phyloP scores from a whole-genome alignment of 129 eudicot genomes.

The Escallonia herrerae region DNA sequence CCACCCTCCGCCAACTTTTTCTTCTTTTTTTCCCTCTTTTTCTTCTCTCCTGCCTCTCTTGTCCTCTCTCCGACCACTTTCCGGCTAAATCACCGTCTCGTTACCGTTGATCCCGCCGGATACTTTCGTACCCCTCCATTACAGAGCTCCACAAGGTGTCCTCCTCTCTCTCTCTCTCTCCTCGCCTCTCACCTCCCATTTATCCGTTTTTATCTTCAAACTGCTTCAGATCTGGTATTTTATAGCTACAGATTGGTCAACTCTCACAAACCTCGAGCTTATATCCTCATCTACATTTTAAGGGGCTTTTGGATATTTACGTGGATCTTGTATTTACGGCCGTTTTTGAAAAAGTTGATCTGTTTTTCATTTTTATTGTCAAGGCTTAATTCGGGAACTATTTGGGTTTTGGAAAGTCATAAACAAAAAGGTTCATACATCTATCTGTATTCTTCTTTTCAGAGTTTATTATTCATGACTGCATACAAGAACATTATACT shows the following conservation, averaged over 20 bases:
- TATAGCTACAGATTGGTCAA: conserved; percentile 8
- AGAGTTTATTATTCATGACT: background rate
- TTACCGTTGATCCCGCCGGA: conserved; percentile 19
- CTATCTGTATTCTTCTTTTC: conserved; percentile 13
- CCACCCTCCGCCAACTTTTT: conserved; percentile 18
- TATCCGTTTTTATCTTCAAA: background rate
- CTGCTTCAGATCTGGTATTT: conserved; percentile 37
- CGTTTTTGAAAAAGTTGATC: conserved; percentile 25
- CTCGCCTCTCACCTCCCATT: background rate
- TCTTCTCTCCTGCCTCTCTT: conserved; percentile 7
- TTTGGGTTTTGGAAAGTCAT: conserved; percentile 17
- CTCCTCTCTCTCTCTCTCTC: conserved; percentile 16
- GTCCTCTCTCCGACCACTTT: conserved; percentile 19
- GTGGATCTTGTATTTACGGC: background rate
- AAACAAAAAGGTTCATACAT: background rate
- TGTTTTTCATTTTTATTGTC: background rate
- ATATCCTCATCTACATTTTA: background rate
- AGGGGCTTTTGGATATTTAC: conserved; percentile 1
- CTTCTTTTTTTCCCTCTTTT: conserved; percentile 23
- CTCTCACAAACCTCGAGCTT: conserved; percentile 6
- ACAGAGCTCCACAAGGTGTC: conserved; percentile 31
- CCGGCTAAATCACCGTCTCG: conserved; percentile 25
- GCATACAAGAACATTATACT: background rate
- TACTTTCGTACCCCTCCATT: conserved; percentile 15
- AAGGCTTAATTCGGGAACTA: background rate